phyloP scores from a whole-genome alignment of 768 basidiomycete genomes.

The Tylopilus intermedius region DNA sequence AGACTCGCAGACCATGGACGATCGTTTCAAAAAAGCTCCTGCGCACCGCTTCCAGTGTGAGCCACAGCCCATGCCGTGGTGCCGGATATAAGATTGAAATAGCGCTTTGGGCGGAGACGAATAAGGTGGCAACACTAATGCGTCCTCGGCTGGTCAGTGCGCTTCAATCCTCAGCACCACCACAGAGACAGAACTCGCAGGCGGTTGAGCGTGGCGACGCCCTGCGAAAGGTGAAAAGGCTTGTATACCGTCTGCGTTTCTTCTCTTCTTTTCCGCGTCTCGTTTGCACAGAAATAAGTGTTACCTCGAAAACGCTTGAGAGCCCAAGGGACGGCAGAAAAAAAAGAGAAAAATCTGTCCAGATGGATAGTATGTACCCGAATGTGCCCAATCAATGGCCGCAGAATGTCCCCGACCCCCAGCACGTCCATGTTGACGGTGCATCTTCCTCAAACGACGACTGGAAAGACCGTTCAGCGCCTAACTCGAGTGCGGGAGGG shows the following conservation, averaged over 20 bases:
- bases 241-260: slow-evolving; percentile 36
- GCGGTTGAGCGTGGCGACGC: slow-evolving; percentile 34
- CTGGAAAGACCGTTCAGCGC: slow-evolving; percentile 36
- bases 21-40: slow-evolving; percentile 17
- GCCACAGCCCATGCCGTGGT: slow-evolving; percentile 20
- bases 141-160: slow-evolving; percentile 28
- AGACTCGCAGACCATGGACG: slow-evolving; percentile 18
- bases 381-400: slow-evolving; percentile 40
- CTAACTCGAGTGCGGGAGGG: slow-evolving; percentile 22
- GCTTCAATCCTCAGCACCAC: slow-evolving; percentile 36
- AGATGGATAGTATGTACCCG: slow-evolving; percentile 44
- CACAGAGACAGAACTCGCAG: slow-evolving; percentile 38
- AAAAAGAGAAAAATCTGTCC: slow-evolving; percentile 34
- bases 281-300: slow-evolving; percentile 43
- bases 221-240: slow-evolving; percentile 38
- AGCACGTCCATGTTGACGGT: slow-evolving; percentile 31
- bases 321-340: slow-evolving; percentile 35
- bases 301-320: slow-evolving; percentile 41
- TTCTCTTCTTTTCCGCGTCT: slow-evolving; percentile 33
- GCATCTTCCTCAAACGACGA: slow-evolving; percentile 30
- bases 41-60: slow-evolving; percentile 20
- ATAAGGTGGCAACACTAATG: slow-evolving; percentile 22
- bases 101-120: slow-evolving; percentile 27
- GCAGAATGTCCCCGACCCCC: slow-evolving; percentile 34
- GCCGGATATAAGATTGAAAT: slow-evolving; percentile 22